Base-by-base conservation (phyloP, 2,329 filamentous ascomycete species). In the Exophiala alcalophila region DNA sequence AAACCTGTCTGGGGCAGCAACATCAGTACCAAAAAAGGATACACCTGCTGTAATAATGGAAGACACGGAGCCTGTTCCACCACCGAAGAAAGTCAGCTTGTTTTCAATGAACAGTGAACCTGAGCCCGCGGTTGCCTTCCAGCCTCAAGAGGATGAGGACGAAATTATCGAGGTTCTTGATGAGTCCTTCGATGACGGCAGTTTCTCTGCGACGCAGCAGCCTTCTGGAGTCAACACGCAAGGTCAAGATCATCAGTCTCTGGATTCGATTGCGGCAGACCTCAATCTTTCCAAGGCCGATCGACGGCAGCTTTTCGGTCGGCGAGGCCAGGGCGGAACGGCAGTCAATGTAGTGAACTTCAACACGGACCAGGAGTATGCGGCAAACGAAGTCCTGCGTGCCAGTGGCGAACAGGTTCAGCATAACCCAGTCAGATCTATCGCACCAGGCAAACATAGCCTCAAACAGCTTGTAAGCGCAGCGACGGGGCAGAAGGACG, bases 361-460 rank as follows among this genome's bases (percentile, higher is more conserved):
- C 75, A 87, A 94, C 67, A 90, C 88, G 53, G 88, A 94, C 61
- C 70, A 73, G 44, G 90, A 96, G 67, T 97, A 97, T 64, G 78
- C 76, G 16, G 80, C 85, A 57, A 97, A 97, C 63, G 86, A 95
- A 66, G 74, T 75, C 54, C 61, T 94, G 15, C 78, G 87, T 8
- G 77, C 81, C 12, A 70, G 78, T 35, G 83, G 85, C 59, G 80
- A 89, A 62, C 71, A 80, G 58, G 62, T 81, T 40, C 77, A 80
- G 35, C 85, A 94, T 66, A 90, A 91, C 58, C 86, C 89, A 5
- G 83, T 96, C 42, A 83, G 88, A 37, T 72, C 83, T 2, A 84
- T 95, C 60, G 82, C 86, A 16, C 85, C 89, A 3, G 86, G 88
- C 47, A 96, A 96, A 69, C 89, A 96, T 67, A 94, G 78, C 58